phyloP scores from a whole-genome alignment of 2,329 filamentous ascomycete species.

The Didymella segeticola region DNA sequence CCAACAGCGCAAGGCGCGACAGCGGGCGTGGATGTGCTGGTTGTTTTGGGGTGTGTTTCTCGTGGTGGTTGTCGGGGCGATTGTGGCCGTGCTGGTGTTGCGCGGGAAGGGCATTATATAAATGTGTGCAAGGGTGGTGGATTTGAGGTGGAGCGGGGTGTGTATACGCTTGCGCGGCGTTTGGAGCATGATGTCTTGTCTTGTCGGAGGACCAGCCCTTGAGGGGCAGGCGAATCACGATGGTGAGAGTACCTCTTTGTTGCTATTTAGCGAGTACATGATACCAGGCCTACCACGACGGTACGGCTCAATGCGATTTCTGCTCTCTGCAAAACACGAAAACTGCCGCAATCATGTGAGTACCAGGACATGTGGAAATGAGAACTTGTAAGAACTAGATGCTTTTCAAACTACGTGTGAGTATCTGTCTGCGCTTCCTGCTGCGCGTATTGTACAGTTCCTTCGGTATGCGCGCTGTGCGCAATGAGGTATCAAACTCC shows the following conservation, averaged over 20 bases:
- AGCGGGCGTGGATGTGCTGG: slow-evolving; percentile 57
- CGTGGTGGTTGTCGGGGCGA: slow-evolving; percentile 54
- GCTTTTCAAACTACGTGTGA: slow-evolving; percentile 7
- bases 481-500: slow-evolving; percentile 29
- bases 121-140: background rate
- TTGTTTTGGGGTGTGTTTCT: slow-evolving; percentile 56
- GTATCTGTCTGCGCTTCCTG: slow-evolving; percentile 1
- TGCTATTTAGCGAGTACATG: slow-evolving; percentile 9
- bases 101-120: slow-evolving; percentile 39
- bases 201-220: background rate
- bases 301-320: slow-evolving; percentile 7
- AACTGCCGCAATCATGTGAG: no score
- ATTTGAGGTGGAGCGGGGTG: background rate
- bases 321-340: slow-evolving; percentile 4
- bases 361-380: no score
- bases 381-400: background rate
- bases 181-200: background rate
- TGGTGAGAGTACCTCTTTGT: background rate
- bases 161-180: background rate
- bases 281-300: slow-evolving; percentile 13
- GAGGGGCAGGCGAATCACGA: background rate
- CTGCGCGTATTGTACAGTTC: slow-evolving; percentile 22
- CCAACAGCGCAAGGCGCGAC: slow-evolving; percentile 57
- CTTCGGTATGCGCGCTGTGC: slow-evolving; percentile 13
- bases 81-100: slow-evolving; percentile 56